These are phyloP conservation scores for Globisporangium spiculum DNA, from an alignment of 352 stramenopile genomes.

Conservation along the genomic window DNA sequence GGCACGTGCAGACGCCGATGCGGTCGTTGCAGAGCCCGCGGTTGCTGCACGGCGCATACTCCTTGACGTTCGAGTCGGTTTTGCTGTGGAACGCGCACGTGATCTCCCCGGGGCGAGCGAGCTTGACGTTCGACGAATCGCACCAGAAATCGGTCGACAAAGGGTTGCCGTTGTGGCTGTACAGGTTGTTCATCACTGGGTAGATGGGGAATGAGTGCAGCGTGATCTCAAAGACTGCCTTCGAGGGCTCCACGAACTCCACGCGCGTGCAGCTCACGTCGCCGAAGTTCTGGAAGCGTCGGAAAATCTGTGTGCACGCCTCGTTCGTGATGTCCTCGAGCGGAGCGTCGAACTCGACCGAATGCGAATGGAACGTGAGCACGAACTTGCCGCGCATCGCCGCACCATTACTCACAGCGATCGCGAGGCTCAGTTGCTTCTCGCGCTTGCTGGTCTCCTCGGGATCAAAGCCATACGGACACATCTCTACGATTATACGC, in stretches of 20 bases:
- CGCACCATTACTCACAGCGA: conserved; percentile 20
- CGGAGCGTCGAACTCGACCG: conserved; percentile 60
- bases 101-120: conserved; percentile 15
- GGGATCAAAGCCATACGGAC: conserved; percentile 59
- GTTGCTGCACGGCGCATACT: conserved; percentile 57
- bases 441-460: conserved; percentile 33
- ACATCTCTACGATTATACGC: conserved; percentile 49
- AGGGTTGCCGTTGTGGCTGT: conserved; percentile 61
- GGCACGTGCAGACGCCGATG: conserved; percentile 52
- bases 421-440: conserved; percentile 50
- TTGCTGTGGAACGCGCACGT: conserved; percentile 48
- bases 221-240: conserved; percentile 51
- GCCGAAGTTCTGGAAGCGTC: conserved; percentile 67
- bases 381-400: conserved; percentile 43
- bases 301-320: conserved; percentile 55
- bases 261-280: conserved; percentile 45
- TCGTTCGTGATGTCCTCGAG: conserved; percentile 53
- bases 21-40: conserved; percentile 51
- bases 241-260: conserved; percentile 27
- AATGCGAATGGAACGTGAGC: conserved; percentile 65
- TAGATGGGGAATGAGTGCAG: conserved; percentile 63
- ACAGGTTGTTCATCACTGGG: conserved; percentile 81
- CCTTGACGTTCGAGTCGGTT: conserved; percentile 38
- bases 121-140: conserved; percentile 34
- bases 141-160: conserved; percentile 53